Percentiles rank a stretch among this genome's conserved stretches.
These are phyloP conservation scores for Botrytis cinerea DNA, from an alignment of 2,329 filamentous ascomycete species.

Conservation along the genomic window DNA sequence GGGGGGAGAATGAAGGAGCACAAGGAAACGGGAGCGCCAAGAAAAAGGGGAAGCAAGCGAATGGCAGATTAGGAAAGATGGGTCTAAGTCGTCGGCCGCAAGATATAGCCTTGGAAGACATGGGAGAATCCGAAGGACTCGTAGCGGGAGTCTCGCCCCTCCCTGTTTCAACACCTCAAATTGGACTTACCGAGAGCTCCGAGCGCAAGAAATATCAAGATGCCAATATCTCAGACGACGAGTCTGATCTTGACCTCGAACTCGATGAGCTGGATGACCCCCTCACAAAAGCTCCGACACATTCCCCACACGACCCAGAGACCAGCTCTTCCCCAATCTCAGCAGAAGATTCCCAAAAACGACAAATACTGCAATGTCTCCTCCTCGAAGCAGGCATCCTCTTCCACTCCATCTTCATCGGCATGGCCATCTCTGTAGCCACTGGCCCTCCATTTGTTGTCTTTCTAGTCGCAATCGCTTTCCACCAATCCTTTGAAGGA, in stretches of 20 bases:
- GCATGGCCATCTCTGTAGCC: conserved; percentile 81
- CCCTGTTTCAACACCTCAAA: conserved; percentile 53
- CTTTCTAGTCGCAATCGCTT: conserved; percentile 76
- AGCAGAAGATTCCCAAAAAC: conserved; percentile 59
- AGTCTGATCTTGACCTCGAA: conserved; percentile 60
- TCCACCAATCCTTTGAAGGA: conserved; percentile 88
- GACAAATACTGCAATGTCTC: conserved; percentile 73
- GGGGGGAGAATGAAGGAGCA: conserved; percentile 46
- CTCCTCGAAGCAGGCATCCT: conserved; percentile 81
- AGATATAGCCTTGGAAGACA: conserved; percentile 54
- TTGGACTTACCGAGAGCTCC: conserved; percentile 24
- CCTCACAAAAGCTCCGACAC: background rate
- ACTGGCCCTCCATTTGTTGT: conserved; percentile 78
- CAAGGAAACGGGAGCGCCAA: conserved; percentile 36
- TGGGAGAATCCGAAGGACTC: conserved; percentile 55
- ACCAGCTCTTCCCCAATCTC: conserved; percentile 39
- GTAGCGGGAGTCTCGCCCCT: conserved; percentile 61
- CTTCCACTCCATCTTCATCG: conserved; percentile 84
- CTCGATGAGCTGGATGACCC: conserved; percentile 45
- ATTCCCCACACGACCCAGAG: conserved; percentile 32
- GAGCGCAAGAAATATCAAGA: conserved; percentile 40
- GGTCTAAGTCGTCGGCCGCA: conserved; percentile 47
- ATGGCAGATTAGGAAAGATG: conserved; percentile 37
- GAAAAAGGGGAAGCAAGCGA: conserved; percentile 33
- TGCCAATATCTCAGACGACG: conserved; percentile 34